phyloP scores from a whole-genome alignment of 2,329 filamentous ascomycete species.

The Trichoderma sp. region DNA sequence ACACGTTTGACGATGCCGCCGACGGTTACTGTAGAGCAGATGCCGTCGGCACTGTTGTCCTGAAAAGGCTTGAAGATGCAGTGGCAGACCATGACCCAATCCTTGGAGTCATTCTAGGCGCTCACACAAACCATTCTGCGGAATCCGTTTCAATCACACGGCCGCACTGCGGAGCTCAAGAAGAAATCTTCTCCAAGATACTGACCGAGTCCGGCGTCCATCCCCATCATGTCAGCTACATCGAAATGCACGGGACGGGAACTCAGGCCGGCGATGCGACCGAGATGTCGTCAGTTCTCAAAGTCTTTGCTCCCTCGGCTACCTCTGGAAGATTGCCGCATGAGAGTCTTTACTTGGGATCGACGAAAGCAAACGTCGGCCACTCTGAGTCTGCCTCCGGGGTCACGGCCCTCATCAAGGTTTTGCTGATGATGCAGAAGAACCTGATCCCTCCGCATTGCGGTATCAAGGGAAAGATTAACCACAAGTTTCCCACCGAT shows the following conservation, averaged over 20 bases:
- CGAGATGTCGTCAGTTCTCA: slow-evolving; percentile 78
- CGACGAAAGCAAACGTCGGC: slow-evolving; percentile 63
- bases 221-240: slow-evolving; percentile 75
- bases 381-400: slow-evolving; percentile 67
- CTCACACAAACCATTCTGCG: slow-evolving; percentile 71
- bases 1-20: slow-evolving; percentile 78
- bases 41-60: slow-evolving; percentile 70
- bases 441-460: slow-evolving; percentile 64
- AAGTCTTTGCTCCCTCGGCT: slow-evolving; percentile 55
- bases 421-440: slow-evolving; percentile 66
- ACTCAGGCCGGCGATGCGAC: slow-evolving; percentile 84
- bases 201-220: slow-evolving; percentile 70
- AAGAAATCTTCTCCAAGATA: slow-evolving; percentile 50
- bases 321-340: slow-evolving; percentile 48
- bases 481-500: slow-evolving; percentile 59
- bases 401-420: slow-evolving; percentile 64
- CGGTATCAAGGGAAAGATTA: slow-evolving; percentile 65
- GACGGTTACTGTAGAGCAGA: slow-evolving; percentile 85
- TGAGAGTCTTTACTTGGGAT: slow-evolving; percentile 15
- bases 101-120: slow-evolving; percentile 70
- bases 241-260: slow-evolving; percentile 91
- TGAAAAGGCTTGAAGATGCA: slow-evolving; percentile 81
- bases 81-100: slow-evolving; percentile 74
- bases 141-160: slow-evolving; percentile 71
- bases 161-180: slow-evolving; percentile 40